Percentiles rank a stretch among this genome's conserved stretches.
Conservation (phyloP, 129 eudicot genomes). For the Flaveria linearis region DNA sequence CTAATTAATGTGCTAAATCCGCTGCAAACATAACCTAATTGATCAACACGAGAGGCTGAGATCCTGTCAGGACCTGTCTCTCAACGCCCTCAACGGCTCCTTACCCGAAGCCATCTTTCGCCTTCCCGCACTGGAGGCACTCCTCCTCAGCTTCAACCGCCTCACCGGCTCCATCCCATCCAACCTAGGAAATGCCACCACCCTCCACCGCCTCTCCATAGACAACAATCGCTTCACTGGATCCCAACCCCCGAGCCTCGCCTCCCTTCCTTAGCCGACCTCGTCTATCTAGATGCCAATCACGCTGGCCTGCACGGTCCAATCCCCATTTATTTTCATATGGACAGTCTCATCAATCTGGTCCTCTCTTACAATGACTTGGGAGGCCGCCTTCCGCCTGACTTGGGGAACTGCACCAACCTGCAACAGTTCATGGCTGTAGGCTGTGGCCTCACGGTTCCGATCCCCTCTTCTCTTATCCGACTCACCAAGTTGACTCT, state of each 20-base stretch:
- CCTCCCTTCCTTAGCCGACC: conserved; percentile 48
- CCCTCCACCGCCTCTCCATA: conserved; percentile 45
- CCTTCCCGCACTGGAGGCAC: conserved; percentile 31
- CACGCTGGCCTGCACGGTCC: conserved; percentile 48
- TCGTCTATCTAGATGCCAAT: conserved; percentile 46
- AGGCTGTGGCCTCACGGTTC: conserved; percentile 52
- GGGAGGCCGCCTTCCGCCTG: conserved; percentile 52
- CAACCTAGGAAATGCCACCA: conserved; percentile 57
- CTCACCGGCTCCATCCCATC: conserved; percentile 57
- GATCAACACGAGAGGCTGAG: no score
- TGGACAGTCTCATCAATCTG: conserved; percentile 28
- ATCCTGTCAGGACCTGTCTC: conserved; percentile 53
- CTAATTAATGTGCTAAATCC: no score
- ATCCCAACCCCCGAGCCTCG: conserved; percentile 50
- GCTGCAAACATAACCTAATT: no score
- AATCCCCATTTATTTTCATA: no score
- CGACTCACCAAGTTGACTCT: conserved; percentile 40
- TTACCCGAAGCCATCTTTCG: conserved; percentile 59
- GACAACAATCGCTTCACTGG: conserved; percentile 53
- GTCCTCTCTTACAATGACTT: conserved; percentile 63
- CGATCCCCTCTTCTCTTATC: conserved; percentile 67
- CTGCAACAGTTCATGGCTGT: conserved; percentile 48
- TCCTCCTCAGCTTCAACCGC: conserved; percentile 48
- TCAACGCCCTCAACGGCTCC: conserved; percentile 59
- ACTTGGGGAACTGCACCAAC: conserved; percentile 65